Percentiles rank a stretch among this genome's conserved stretches.
Evolutionary conservation across 1,139 yeast species (phyloP).

Genomic region (Starmera stellimalicola): DNA sequence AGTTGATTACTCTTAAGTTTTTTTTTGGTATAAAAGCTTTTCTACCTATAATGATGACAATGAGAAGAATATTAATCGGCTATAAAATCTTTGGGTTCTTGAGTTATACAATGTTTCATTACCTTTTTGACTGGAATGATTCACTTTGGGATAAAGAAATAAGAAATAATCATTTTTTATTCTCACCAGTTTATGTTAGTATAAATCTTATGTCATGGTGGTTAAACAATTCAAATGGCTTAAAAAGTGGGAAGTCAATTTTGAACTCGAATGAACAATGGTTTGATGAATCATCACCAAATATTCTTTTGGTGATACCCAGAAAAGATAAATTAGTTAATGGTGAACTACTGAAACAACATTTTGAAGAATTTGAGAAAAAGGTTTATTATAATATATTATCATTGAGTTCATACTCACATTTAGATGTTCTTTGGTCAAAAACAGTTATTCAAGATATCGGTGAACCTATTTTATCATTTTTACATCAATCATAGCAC

Average conservation of each 20-base stretch:
- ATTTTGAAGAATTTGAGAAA: slow-evolving; percentile 43
- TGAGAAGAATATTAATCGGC: slow-evolving; percentile 36
- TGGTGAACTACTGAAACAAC: slow-evolving; percentile 44
- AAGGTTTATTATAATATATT: slow-evolving; percentile 33
- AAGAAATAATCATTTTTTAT: slow-evolving; percentile 66
- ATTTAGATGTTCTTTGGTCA: slow-evolving; percentile 90
- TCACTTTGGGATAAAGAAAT: slow-evolving; percentile 62
- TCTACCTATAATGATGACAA: slow-evolving; percentile 45
- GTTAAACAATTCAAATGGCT: slow-evolving; percentile 47
- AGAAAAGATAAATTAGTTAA: slow-evolving; percentile 59
- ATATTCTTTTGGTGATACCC: slow-evolving; percentile 54
- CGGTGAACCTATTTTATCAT: slow-evolving; percentile 26
- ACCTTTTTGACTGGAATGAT: slow-evolving; percentile 80
- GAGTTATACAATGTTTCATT: slow-evolving; percentile 75
- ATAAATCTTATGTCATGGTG: slow-evolving; percentile 87
- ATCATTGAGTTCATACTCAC: slow-evolving; percentile 57
- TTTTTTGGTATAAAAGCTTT: slow-evolving; percentile 57
- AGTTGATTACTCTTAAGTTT: slow-evolving; percentile 28
- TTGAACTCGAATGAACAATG: slow-evolving; percentile 43
- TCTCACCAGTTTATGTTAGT: slow-evolving; percentile 80
- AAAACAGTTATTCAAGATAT: slow-evolving; percentile 54
- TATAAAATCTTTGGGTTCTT: slow-evolving; percentile 46
- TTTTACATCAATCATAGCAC: too few relatives aligned
- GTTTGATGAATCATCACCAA: slow-evolving; percentile 43
- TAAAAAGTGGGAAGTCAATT: slow-evolving; percentile 44